A percentile compares a stretch with the other conserved stretches of the same genome.
phyloP scores from a whole-genome alignment of 345 rosid genomes.

The Atalantia buxifolia region DNA sequence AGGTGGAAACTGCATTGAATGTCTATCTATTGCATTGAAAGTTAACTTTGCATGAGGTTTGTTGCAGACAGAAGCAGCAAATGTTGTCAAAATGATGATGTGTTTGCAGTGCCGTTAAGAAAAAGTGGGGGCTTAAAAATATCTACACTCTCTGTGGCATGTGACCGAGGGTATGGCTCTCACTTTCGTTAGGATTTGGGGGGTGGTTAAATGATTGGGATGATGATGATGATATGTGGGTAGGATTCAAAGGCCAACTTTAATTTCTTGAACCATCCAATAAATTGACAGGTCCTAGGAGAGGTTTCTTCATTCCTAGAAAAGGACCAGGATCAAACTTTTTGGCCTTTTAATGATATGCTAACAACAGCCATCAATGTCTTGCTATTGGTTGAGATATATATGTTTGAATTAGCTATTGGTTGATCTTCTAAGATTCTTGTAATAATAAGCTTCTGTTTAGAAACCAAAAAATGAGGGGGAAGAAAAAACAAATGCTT shows the following conservation, averaged over 20 bases:
- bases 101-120: neutral
- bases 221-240: slow-evolving; percentile 3
- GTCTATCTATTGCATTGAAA: neutral
- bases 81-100: neutral
- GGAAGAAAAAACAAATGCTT: neutral
- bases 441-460: no score
- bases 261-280: slow-evolving; percentile 1
- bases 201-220: slow-evolving; percentile 1
- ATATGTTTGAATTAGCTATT: neutral
- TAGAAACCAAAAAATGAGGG: no score
- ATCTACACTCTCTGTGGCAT: neutral
- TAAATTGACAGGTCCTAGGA: neutral
- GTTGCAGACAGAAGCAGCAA: neutral
- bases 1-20: neutral
- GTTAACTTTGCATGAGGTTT: neutral
- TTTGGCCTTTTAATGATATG: neutral
- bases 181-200: neutral
- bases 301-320: neutral
- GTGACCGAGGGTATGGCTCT: neutral
- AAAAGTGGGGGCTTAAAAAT: neutral
- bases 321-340: neutral
- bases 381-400: neutral
- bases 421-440: no score
- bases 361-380: neutral
- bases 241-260: neutral